Base-by-base conservation (phyloP, 352 stramenopile genomes). In the Phytopythium vexans region DNA sequence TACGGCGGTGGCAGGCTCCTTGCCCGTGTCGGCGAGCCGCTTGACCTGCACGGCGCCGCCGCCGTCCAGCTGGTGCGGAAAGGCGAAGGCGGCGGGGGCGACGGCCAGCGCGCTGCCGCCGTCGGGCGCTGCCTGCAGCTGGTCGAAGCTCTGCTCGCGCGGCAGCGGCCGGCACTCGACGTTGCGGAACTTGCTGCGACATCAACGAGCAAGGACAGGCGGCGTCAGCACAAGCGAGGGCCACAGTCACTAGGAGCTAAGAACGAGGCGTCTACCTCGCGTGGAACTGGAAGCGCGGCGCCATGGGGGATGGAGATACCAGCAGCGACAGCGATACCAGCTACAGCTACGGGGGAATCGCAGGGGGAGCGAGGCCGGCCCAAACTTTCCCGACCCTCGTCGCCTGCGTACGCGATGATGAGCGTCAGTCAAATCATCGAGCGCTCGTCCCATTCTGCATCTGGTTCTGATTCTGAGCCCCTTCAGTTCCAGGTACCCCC, bases 101-200 rank as follows among this genome's bases (percentile, higher is more conserved):
- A 68, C 70, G 3, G 77, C 60, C 37, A 91, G 44, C 9, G 6
- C 46, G 39, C 16, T 5, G 3, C 34, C 15, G 33, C 27, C 43
- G 51, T 41, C 34, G 6, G 51, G 52, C 16, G 71, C 74, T 39
- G 89, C 68, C 49, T 90, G 78, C 44, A 93, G 64, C 53, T 84
- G 74, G 39, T 91, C 78, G 50, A 75, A 93, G 53, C 58, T 73
- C 37, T 82, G 66, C 37, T 85, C 82, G 15, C 69, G 70, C 35
- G 74, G 52, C 27, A 74, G 58, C 27, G 55, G 54, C 53, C 68
- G 67, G 66, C 74, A 87, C 65, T 91, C 80, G 34, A 91, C 57
- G 61, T 91, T 91, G 54, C 83, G 80, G 56, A 89, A 88, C 58
- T 93, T 93, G 58, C 83, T 93, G 58, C 31, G 15, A 27, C 21